Evolutionary conservation across 176 grass and related monocot genomes (phyloP), one percentile per base, ranked within the genome.

Genomic region (Alopecurus myosuroides): DNA sequence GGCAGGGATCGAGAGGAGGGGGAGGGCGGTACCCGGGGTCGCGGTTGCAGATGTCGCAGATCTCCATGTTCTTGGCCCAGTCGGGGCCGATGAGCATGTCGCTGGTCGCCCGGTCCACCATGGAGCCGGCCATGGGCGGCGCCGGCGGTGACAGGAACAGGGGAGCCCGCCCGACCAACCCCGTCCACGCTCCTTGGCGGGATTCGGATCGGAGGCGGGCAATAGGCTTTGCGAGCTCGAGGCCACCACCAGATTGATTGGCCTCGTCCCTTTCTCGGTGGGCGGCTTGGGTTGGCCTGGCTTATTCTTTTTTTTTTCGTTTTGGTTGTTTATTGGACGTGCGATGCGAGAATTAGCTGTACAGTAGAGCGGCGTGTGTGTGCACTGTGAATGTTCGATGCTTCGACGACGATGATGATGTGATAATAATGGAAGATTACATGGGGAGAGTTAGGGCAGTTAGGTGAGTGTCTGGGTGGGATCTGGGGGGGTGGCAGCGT

Each of bases 31-130:
- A 97, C 94, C 91, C 91, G 63, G 94, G 93, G 87, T 98, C 96
- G 70, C 91, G 84, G 88, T 94, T 98, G 91, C 92, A 83, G 81
- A 91, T 89, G 85, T 98, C 96, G 88, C 96, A 98, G 93, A 98
- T 94, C 86, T 94, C 93, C 90, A 95, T 98, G 89, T 98, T 98
- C 89, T 94, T 94, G 6, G 96, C 91, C 96, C 93, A 95, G 92
- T 98, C 96, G 17, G 96, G 85, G 53, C 91, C 91, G 85, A 95
- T 98, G 86, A 98, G 85, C 78, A 85, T 85, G 86, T 90, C 91
- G 85, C 89, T 95, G 65, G 89, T 98, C 45, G 96, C 96, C 64
- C 91, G 85, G 85, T 94, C 91, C 46, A 94, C 93, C 82, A 93
- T 88, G 72, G 83, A 29, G 42, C 89, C 93, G 37, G 89, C 93